phyloP scores from a whole-genome alignment of 495 filamentous ascomycete species.

The Tuber indicum region DNA sequence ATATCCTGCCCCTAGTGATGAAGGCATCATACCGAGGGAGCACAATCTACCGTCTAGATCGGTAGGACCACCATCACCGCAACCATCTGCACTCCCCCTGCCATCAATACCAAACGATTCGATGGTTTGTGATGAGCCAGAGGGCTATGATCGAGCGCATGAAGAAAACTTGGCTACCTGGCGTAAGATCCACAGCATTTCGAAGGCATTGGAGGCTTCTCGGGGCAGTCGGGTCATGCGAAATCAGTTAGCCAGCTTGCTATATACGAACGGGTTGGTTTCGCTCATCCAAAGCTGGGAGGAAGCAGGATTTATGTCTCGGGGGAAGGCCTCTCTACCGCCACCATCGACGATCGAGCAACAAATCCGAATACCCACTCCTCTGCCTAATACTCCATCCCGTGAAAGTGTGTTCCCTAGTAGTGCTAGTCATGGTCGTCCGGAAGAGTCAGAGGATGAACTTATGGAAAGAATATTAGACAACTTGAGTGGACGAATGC shows the following conservation, averaged over 20 bases:
- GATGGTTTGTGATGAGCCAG: background rate
- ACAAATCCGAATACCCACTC: background rate
- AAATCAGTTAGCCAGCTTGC: background rate
- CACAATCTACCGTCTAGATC: background rate
- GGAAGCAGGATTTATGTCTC: background rate
- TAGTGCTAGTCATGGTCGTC: conserved; percentile 2
- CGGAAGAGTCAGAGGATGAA: conserved; percentile 27
- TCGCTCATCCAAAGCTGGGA: background rate
- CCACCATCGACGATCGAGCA: background rate
- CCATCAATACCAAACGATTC: background rate
- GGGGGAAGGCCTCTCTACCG: background rate
- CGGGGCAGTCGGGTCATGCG: background rate
- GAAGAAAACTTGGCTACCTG: background rate
- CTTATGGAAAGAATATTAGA: conserved; percentile 29
- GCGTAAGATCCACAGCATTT: conserved; percentile 3
- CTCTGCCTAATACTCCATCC: background rate
- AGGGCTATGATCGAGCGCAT: background rate
- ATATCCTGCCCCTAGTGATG: background rate
- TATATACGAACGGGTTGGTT: background rate
- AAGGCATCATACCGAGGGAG: background rate
- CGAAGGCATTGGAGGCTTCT: background rate
- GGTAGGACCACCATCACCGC: background rate
- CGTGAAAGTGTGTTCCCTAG: background rate
- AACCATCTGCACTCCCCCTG: background rate
- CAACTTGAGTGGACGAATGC: conserved; percentile 28